Conservation (phyloP, 169 alveolate genomes). For the Ichthyophthirius multifiliis region DNA sequence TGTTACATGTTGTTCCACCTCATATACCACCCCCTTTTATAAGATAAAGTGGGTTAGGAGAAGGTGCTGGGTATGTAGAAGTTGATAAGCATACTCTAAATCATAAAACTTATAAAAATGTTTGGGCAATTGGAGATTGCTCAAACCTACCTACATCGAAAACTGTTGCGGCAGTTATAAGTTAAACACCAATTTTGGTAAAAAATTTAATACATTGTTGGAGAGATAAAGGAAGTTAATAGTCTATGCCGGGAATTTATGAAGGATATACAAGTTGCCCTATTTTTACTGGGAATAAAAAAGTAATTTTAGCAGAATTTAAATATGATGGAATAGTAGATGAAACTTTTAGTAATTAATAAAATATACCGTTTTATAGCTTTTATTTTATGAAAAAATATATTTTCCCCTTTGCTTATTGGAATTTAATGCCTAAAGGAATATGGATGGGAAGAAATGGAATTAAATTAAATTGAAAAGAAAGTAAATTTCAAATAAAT, state of each 20-base stretch:
- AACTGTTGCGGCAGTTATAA: constrained; percentile 73
- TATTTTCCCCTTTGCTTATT: constrained; percentile 64
- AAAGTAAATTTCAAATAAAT: too few species aligned
- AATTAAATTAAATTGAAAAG: too few species aligned
- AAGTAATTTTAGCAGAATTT: constrained; percentile 64
- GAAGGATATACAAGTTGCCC: constrained; percentile 48
- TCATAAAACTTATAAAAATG: constrained; percentile 44
- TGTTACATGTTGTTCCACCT: constrained; percentile 63
- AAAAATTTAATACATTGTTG: too few species aligned
- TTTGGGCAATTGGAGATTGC: constrained; percentile 64
- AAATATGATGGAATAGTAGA: constrained; percentile 48
- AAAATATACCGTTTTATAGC: constrained; percentile 37
- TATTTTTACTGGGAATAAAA: constrained; percentile 47
- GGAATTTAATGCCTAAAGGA: constrained; percentile 48
- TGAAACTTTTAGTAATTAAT: constrained; percentile 51
- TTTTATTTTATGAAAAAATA: constrained; percentile 49
- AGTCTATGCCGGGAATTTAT: too few species aligned
- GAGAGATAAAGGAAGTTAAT: too few species aligned
- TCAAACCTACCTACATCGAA: constrained; percentile 53
- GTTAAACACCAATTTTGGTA: constrained; percentile 59
- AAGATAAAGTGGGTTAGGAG: constrained; percentile 42
- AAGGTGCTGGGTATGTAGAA: constrained; percentile 56
- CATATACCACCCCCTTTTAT: constrained; percentile 41
- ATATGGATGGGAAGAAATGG: constrained; percentile 63
- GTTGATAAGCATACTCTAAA: constrained; percentile 51